Evolutionary conservation across 106 monocot genomes (phyloP).

Genomic region (Acanthochlamys bracteata): DNA sequence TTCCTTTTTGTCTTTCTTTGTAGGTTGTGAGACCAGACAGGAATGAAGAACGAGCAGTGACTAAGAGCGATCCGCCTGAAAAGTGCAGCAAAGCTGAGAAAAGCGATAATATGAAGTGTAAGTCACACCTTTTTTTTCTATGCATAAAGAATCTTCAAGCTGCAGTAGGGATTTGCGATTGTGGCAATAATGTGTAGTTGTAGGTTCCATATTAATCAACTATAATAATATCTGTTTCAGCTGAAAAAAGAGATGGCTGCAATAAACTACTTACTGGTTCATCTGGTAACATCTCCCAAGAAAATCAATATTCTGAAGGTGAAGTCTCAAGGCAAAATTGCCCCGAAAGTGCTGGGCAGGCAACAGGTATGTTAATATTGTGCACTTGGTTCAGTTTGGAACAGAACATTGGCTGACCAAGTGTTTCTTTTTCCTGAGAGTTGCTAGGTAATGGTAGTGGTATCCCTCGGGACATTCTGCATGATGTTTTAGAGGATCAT

Average conservation of each 20-base stretch:
- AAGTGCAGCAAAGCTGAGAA: not conserved
- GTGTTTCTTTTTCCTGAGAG: not conserved
- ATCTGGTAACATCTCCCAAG: not conserved
- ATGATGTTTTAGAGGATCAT: not conserved
- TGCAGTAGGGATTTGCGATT: not conserved
- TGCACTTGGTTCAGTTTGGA: not conserved
- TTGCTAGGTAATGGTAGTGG: not conserved
- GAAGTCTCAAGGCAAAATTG: not conserved
- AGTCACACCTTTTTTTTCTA: not conserved
- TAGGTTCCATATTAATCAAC: not conserved
- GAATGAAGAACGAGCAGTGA: not conserved
- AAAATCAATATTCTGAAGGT: not conserved
- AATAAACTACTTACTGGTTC: not conserved
- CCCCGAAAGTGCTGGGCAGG: not conserved
- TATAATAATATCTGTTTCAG: not conserved
- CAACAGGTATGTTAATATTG: not conserved
- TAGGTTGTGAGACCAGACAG: not conserved
- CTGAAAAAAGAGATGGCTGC: not conserved
- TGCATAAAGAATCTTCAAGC: not conserved
- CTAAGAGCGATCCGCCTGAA: not conserved
- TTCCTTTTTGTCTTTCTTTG: not conserved
- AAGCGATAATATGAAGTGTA: not conserved
- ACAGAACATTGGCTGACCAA: not conserved
- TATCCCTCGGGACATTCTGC: not conserved
- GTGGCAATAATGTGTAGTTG: slow-evolving; percentile 2